Evolutionary conservation across 192 early-diverging fungal species (phyloP), one percentile per base, ranked within the genome.

Genomic region (Coemansia furcata): DNA sequence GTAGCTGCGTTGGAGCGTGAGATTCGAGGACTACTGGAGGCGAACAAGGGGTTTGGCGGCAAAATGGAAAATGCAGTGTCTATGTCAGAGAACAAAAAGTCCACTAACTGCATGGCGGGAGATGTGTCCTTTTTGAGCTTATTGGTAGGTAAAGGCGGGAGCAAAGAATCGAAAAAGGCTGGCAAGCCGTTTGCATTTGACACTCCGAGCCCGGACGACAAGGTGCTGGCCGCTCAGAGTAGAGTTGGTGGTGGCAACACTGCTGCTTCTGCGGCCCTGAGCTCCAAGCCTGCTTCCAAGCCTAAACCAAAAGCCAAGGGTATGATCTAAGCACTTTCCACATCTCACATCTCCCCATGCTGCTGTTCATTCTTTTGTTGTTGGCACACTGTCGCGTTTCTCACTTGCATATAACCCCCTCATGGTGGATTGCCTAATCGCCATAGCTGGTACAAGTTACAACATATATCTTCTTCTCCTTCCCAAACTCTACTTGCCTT

Each of bases 201-300:
- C 57, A 84, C 83, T 8, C 93, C 92, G 17, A 95, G 94, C 72
- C 93, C 94, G 8, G 94, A 94, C 69, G 92, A 94, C 76, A 69
- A 83, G 39, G 92, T 93, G 11, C 70, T 87, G 35, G 78, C 78
- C 35, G 91, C 92, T 1, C 86, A 85, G 59, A 74, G 81, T 59
- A 68, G 65, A 14, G 71, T 73, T 15, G 40, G 68, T 35, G 69
- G 26, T 15, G 40, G 68, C 10, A 52, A 36, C 49, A 26, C 21
- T 14, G 26, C 35, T n/a, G 52, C 46, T 4, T 58, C 50, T 6
- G 64, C 61, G 8, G 44, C 60, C 21, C 26, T 60, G 6, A 63
- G 54, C 32, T 62, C 50, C 65, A 52, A 57, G 61, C 10, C 59
- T 26, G 23, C 23, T 21, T n/a, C 46, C 63, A 65, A 67, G 66